Conservation (phyloP, 192 early-diverging fungal genomes). For the Diversispora epigaea region DNA sequence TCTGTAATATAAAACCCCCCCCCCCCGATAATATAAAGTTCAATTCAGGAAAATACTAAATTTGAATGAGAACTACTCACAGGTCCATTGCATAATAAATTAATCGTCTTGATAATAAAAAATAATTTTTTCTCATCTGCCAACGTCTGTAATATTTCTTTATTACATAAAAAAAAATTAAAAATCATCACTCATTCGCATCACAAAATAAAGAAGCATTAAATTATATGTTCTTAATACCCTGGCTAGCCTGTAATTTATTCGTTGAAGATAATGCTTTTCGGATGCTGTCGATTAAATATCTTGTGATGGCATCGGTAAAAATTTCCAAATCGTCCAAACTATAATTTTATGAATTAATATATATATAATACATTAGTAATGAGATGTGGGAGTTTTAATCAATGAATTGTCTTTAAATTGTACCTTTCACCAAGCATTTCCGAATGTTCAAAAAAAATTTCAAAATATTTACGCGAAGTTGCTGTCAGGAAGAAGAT, state of each 20-base stretch:
- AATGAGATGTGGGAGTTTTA: no score
- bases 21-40: background rate
- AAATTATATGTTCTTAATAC: conserved; percentile 20
- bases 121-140: conserved; percentile 40
- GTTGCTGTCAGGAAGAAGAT: conserved; percentile 30
- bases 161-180: background rate
- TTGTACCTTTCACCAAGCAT: conserved; percentile 17
- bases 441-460: conserved; percentile 32
- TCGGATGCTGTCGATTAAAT: background rate
- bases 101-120: conserved; percentile 44
- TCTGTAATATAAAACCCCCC: background rate
- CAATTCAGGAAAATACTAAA: background rate
- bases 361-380: no score
- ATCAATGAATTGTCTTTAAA: background rate
- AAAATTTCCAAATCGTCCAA: conserved; percentile 36
- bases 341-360: background rate
- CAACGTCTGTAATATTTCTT: conserved; percentile 30
- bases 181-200: background rate
- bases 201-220: background rate
- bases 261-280: background rate
- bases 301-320: conserved; percentile 33
- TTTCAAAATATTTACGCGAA: conserved; percentile 37
- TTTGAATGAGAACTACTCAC: conserved; percentile 37
- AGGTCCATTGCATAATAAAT: conserved; percentile 50
- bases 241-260: conserved; percentile 35